Evolutionary conservation across 1,284 basidiomycete genomes (phyloP), one percentile per base, ranked within the genome.

Genomic region (Singerocomus inundabilis): DNA sequence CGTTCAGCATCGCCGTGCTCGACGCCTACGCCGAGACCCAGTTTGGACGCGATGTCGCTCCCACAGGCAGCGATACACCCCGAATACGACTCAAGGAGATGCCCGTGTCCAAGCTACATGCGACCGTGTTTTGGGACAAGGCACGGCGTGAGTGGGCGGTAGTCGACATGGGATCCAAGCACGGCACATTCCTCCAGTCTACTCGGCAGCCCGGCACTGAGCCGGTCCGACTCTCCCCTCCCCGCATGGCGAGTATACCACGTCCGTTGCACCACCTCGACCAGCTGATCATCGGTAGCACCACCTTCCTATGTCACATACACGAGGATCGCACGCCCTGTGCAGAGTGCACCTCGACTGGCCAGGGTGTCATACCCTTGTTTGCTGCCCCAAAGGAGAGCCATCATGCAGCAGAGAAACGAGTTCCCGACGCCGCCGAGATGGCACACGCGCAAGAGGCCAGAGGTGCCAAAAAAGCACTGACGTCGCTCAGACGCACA

Each of bases 161-260:
- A 33, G 88, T 91, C 11, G 88, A 91, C 60, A 86, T 88, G 85
- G 88, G 88, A 21, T 88, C 85, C 35, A 84, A 82, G 64, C 88
- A 91, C 58, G 88, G 88, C 9, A 89, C 88, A 2, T 88, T 83
- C 62, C 52, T 87, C 21, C 69, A 68, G 47, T 56, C 72, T 45
- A 65, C 43, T 57, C 63, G 30, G 30, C 50, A 50, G 8, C 48
- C 53, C 11, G 54, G 48, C 26, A 25, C 31, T 21, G 53, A 55
- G 24, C 54, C 56, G n/a, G 42, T 51, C 39, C 78, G 88, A 41
- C 70, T 91, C 44, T 88, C 87, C 31, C 74, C 78, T 40, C 65
- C 84, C 32, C 76, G 83, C 50, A 71, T 74, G 44, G 82, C 88
- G 46, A 89, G 88, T 64, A 69, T 85, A 51, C 88, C 88, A 5